phyloP scores from a whole-genome alignment of 352 stramenopile species.

The Phytophthora gonapodyides region DNA sequence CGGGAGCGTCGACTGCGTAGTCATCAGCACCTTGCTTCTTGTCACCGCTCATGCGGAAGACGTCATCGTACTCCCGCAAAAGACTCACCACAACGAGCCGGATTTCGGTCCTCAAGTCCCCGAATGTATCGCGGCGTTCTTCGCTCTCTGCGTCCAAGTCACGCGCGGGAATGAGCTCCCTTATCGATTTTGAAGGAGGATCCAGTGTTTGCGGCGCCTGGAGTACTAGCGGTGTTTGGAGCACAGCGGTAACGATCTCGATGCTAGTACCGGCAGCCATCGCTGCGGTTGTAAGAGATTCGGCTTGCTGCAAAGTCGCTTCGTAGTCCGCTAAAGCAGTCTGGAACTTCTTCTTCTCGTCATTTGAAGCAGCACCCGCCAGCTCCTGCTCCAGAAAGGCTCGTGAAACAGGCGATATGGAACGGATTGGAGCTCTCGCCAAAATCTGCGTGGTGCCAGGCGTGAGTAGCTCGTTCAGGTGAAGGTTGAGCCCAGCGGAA shows the following conservation, averaged over 20 bases:
- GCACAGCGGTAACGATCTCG: constrained; percentile 35
- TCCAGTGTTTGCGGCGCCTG: constrained; percentile 37
- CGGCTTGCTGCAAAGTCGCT: constrained; percentile 32
- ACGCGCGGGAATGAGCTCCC: constrained; percentile 56
- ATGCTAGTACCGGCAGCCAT: constrained; percentile 36
- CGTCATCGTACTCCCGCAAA: constrained; percentile 66
- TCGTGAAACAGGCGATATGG: constrained; percentile 39
- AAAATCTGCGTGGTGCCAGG: constrained; percentile 37
- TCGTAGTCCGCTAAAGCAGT: constrained; percentile 70
- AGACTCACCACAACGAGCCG: constrained; percentile 55
- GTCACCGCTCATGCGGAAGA: constrained; percentile 24
- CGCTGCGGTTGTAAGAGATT: constrained; percentile 32
- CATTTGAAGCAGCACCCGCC: constrained; percentile 44
- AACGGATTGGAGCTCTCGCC: constrained; percentile 18
- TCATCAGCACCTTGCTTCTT: constrained; percentile 17
- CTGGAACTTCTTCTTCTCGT: constrained; percentile 83
- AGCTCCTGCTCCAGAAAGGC: constrained; percentile 68
- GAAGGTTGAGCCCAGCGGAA: constrained; percentile 37
- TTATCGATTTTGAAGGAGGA: constrained; percentile 37
- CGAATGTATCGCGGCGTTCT: constrained; percentile 42
- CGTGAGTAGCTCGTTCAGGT: constrained; percentile 41
- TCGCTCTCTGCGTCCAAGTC: constrained; percentile 55
- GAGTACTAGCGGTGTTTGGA: constrained; percentile 43
- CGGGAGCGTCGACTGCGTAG: constrained; percentile 18
- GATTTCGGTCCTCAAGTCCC: constrained; percentile 64